Evolutionary conservation across 1,284 basidiomycete genomes (phyloP), one percentile per base, ranked within the genome.

Genomic region (Schizopora paradoxa): DNA sequence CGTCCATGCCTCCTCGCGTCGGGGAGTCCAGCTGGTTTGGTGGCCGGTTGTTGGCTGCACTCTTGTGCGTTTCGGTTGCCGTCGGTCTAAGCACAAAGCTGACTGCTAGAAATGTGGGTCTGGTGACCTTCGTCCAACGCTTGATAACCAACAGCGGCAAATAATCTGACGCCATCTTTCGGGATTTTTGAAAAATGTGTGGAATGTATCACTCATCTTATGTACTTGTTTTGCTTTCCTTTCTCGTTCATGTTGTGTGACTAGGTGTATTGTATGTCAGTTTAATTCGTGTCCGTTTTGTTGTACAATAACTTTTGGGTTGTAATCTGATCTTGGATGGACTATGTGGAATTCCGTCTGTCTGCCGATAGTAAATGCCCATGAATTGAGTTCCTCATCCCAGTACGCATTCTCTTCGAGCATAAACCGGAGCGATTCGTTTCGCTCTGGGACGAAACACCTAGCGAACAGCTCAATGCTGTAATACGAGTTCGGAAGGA

Each of bases 381-480:
- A 76, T 4, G 56, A 57, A 38, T 60, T 53, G 4, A 59, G 57
- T 16, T 65, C 58, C 27, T 61, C 59, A 7, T 64, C 61, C 73
- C 73, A 76, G 43, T 67, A 64, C n/a, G 68, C 70, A 53, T 76
- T 68, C 53, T 76, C 73, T 52, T 76, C 73, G 21, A 70, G 61
- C 42, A 68, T 61, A 56, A 72, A 74, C 25, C 69, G 56, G 26
- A 72, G 59, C 0, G 69, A 72, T 53, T 69, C 66, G 44, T 73
- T 72, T 34, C 71, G 66, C 50, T 76, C 74, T 11, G 69, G 66
- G 18, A 76, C 64, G 47, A 68, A 72, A 48, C 70, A 69, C 52
- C 69, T 68, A 6, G 72, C 73, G 47, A 71, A 73, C 13, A 76
- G 61, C 51, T 76, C 73, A 49, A 77, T 71, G 61, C 72, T 73